These are phyloP conservation scores for Nephromyces sp. DNA, from an alignment of 169 alveolate genomes.

Conservation along the genomic window DNA sequence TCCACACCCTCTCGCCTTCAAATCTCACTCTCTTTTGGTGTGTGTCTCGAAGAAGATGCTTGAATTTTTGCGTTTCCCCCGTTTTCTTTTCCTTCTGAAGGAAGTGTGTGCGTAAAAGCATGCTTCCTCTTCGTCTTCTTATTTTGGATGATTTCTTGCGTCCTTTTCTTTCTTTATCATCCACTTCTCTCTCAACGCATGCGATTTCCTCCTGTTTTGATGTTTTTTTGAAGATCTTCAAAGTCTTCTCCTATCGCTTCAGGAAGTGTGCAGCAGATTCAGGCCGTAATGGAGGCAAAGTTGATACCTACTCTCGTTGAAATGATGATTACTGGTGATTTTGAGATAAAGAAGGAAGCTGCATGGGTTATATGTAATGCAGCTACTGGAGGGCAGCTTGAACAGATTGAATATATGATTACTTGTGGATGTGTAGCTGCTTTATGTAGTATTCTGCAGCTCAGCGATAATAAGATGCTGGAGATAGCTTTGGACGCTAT, in stretches of 20 bases:
- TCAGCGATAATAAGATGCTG: constrained; percentile 78
- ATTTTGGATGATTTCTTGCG: not conserved
- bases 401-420: constrained; percentile 77
- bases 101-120: not conserved
- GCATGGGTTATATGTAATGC: constrained; percentile 95
- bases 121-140: not conserved
- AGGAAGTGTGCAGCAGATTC: constrained; percentile 74
- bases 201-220: not conserved
- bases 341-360: constrained; percentile 90
- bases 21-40: too few relatives aligned
- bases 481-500: constrained; percentile 80
- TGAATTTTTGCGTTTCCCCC: too few relatives aligned
- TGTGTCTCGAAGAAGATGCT: too few relatives aligned
- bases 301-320: constrained; percentile 68
- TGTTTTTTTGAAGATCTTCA: not conserved
- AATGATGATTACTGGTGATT: constrained; percentile 73
- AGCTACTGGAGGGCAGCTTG: constrained; percentile 74
- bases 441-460: constrained; percentile 67
- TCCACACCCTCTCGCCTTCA: too few relatives aligned
- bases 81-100: not conserved
- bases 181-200: not conserved
- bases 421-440: constrained; percentile 80
- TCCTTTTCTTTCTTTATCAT: not conserved
- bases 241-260: not conserved
- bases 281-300: constrained; percentile 68